phyloP scores from a whole-genome alignment of 768 basidiomycete species.

The Asterophora parasitica region DNA sequence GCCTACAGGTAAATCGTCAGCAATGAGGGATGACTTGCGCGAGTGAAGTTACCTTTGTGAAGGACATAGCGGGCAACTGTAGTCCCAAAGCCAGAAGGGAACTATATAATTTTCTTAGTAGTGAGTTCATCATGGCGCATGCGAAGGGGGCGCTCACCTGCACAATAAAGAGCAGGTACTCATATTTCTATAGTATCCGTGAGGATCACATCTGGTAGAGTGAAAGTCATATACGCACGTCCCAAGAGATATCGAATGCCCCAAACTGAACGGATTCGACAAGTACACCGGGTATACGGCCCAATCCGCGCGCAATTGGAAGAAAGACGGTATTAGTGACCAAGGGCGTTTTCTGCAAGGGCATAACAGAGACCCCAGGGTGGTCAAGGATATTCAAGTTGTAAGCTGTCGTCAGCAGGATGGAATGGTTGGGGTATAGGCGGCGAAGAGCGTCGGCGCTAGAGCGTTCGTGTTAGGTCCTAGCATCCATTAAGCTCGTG shows the following conservation, averaged over 20 bases:
- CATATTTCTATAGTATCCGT: conserved; percentile 35
- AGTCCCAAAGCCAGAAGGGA: conserved; percentile 25
- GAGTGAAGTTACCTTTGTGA: conserved; percentile 43
- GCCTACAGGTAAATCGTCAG: conserved; percentile 18
- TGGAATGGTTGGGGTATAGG: conserved; percentile 57
- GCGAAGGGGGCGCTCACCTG: conserved; percentile 31
- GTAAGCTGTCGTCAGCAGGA: conserved; percentile 48
- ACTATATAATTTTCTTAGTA: conserved; percentile 18
- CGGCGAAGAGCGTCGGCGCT: conserved; percentile 46
- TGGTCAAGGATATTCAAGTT: conserved; percentile 44
- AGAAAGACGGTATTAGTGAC: conserved; percentile 46
- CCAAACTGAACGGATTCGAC: conserved; percentile 49
- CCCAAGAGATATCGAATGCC: conserved; percentile 53
- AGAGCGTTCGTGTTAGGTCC: conserved; percentile 1
- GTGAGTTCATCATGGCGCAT: conserved; percentile 2
- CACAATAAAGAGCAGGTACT: conserved; percentile 51
- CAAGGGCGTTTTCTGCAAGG: conserved; percentile 44
- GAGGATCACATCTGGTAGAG: not conserved
- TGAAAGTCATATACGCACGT: conserved; percentile 33
- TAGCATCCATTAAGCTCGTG: not conserved
- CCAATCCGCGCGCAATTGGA: conserved; percentile 39
- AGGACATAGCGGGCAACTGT: conserved; percentile 44
- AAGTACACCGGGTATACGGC: conserved; percentile 47
- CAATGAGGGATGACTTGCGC: not conserved
- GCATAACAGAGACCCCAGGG: conserved; percentile 42